Base-by-base conservation (phyloP, 768 basidiomycete species). In the Dentipellis sp. region DNA sequence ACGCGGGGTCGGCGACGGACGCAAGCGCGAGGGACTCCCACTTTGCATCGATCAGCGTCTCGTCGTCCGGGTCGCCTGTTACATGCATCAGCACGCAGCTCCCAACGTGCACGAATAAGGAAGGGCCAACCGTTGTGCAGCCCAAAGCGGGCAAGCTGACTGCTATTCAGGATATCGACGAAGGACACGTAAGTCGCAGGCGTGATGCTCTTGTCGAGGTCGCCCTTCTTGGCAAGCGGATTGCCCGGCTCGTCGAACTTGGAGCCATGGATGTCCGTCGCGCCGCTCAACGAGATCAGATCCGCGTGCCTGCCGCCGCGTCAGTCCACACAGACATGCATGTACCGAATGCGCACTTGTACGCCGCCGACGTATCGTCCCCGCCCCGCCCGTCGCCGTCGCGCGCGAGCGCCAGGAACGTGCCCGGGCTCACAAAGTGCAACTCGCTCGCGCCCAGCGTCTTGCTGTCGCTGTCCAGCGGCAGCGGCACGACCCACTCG, bases 1-100 rank as follows among this genome's bases (percentile, higher is more conserved):
- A 75, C 1, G 60, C 66, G 1, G 72, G 66, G 58, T 82, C 82
- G 10, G 72, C 64, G 17, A 75, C 75, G 0, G 83, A 76, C 2
- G 79, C 83, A 7, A 86, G 69, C 8, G 82, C 78, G 12, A 84
- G 70, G 1, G 79, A 81, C 63, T 87, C 85, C 82, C 83, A 87
- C 68, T 86, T 87, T 0, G 75, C 77, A 58, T 77, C 76, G 50
- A 87, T 77, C n/a, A 84, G 71, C 0, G 76, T 79, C 36, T 70
- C 58, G 58, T 83, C 77, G 54, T 74, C 67, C 4, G 77, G 78
- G 35, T 73, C 67, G 54, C 74, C 80, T 82, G 51, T 3, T 37
- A n/a, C 47, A 50, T 23, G 29, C 29, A 45, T 45, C 0, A 45
- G 17, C n/a, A 45, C n/a, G 14, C 36, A 23, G 29, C 50, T 35